Conservation (phyloP, 108 stramenopile genomes). For the Nitzschia palea region DNA sequence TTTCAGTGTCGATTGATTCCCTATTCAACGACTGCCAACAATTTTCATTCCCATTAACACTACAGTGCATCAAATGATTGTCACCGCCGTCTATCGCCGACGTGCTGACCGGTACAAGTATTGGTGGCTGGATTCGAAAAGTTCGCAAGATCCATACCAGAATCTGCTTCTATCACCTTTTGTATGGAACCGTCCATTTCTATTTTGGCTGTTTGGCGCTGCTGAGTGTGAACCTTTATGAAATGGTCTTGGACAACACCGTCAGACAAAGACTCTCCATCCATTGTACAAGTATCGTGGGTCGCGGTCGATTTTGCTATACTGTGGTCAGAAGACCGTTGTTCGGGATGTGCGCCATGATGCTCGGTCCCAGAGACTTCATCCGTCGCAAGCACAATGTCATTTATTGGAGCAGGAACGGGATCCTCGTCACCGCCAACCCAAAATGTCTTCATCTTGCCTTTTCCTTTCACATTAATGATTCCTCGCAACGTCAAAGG, state of each 20-base stretch:
- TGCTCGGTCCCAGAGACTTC: not conserved
- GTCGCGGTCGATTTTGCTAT: not conserved
- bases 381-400: not conserved
- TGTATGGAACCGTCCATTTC: constrained; percentile 10
- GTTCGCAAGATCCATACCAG: too few relatives aligned
- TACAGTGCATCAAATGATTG: too few relatives aligned
- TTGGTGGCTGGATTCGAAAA: too few relatives aligned
- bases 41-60: too few relatives aligned
- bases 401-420: not conserved
- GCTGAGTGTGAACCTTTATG: not conserved
- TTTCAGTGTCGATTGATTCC: too few relatives aligned
- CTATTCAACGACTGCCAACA: too few relatives aligned
- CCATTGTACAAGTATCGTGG: not conserved
- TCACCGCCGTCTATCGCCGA: too few relatives aligned
- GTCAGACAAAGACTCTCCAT: too few relatives aligned
- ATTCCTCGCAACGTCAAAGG: constrained; percentile 13
- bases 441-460: constrained; percentile 19
- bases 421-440: not conserved
- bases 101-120: too few relatives aligned
- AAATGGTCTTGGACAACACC: not conserved
- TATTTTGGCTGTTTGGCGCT: not conserved
- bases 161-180: too few relatives aligned
- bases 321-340: too few relatives aligned
- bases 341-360: not conserved
- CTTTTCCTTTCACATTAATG: constrained; percentile 52